Base-by-base conservation (phyloP, 2,329 filamentous ascomycete species). In the Cordyceps tenuipes region DNA sequence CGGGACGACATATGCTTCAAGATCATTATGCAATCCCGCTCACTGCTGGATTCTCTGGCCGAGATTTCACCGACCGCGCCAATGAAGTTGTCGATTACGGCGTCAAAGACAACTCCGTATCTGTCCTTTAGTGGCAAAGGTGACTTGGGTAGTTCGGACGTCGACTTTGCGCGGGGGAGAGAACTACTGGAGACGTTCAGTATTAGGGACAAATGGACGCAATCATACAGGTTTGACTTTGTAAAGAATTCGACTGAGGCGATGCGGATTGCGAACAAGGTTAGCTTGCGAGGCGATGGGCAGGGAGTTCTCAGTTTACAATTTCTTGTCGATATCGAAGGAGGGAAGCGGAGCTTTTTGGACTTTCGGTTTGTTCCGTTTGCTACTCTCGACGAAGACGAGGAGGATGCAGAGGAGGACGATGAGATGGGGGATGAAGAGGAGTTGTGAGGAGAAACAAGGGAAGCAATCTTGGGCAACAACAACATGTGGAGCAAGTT, bases 241-340 rank as follows among this genome's bases (percentile, higher is more conserved):
- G 80, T 99, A 69, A 91, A 90, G 71, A 88, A 89, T 64, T 92
- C 93, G 0, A 85, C 85, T 50, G 87, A 93, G 64, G 93, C 94
- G n/a, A 97, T 99, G 93, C 86, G 87, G 50, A 84, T 91, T 43
- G 91, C 92, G 5, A 92, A 83, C 68, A 99, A 97, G 74, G 92
- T 97, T 61, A 96, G 91, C 70, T 82, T 99, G 63, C 82, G 94
- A 17, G 88, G 91, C 0, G 94, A 99, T 72, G 80, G 83, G 2
- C 90, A 96, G 70, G 93, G 94, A 0, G 93, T 99, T 34, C 73
- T 99, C 64, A 97, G 90, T 73, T 76, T 97, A 71, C 94, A 99
- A 70, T 97, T 97, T 68, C 94, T 99, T 88, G 87, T 99, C 17
- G 91, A 97, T 70, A 80, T 92, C 47, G 90, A 94, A 63, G 82